Conservation (phyloP, 2,329 filamentous ascomycete genomes). For the Aspergillus luchuensis region DNA sequence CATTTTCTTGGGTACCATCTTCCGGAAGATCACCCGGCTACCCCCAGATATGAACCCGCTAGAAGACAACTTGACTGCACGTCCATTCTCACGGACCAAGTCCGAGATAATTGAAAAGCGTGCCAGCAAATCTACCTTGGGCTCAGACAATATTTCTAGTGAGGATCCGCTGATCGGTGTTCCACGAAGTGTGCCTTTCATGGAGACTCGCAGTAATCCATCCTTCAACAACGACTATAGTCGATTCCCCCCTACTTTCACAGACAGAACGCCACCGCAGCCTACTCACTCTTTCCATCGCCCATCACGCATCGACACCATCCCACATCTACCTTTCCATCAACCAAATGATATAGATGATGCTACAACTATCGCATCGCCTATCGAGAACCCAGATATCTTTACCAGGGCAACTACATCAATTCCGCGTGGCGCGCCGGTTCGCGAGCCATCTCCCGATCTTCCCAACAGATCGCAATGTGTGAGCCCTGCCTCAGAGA, state of each 20-base stretch:
- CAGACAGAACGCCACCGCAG: conserved; percentile 51
- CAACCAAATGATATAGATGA: conserved; percentile 32
- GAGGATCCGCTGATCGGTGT: conserved; percentile 47
- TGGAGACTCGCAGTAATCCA: conserved; percentile 71
- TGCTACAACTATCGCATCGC: conserved; percentile 28
- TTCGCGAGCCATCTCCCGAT: conserved; percentile 31
- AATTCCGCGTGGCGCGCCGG: conserved; percentile 32
- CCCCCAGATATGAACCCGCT: conserved; percentile 96
- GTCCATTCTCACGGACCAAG: conserved; percentile 73
- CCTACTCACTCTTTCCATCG: conserved; percentile 48
- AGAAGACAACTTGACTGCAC: conserved; percentile 78
- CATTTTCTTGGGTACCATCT: conserved; percentile 73
- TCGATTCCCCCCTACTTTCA: conserved; percentile 53
- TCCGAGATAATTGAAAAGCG: conserved; percentile 65
- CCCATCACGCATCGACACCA: conserved; percentile 34
- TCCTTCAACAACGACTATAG: conserved; percentile 60
- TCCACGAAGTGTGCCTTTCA: conserved; percentile 68
- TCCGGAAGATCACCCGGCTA: conserved; percentile 77
- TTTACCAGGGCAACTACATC: conserved; percentile 35
- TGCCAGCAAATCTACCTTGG: conserved; percentile 53
- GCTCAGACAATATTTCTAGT: conserved; percentile 41
- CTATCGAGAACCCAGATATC: conserved; percentile 32
- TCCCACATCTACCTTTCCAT: conserved; percentile 34
- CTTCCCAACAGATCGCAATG: conserved; percentile 34
- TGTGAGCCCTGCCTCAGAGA: conserved; percentile 42